A percentile compares a stretch with the other conserved stretches of the same genome.
phyloP scores from a whole-genome alignment of 2,329 filamentous ascomycete genomes.

The Colletotrichum lentis region DNA sequence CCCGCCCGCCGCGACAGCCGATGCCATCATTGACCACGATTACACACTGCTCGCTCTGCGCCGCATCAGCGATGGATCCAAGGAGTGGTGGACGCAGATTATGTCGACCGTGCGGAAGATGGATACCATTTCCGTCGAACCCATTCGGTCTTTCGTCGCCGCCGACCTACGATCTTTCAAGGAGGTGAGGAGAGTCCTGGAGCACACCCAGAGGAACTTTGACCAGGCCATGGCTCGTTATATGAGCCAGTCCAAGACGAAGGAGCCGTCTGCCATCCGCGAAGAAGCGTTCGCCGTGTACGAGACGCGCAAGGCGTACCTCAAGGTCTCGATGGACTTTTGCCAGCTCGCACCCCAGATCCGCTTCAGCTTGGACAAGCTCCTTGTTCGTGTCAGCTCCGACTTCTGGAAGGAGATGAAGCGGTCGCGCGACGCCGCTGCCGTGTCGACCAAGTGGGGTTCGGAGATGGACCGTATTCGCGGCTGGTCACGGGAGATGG shows the following conservation, averaged over 20 bases:
- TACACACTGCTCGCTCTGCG: conserved; percentile 90
- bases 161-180: conserved; percentile 87
- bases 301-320: conserved; percentile 87
- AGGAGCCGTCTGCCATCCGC: conserved; percentile 87
- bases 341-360: conserved; percentile 88
- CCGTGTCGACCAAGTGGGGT: conserved; percentile 71
- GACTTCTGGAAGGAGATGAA: conserved; percentile 92
- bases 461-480: conserved; percentile 89
- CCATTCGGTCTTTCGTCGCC: conserved; percentile 78
- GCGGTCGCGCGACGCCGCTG: conserved; percentile 70
- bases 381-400: conserved; percentile 83
- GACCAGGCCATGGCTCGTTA: conserved; percentile 85
- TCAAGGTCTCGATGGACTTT: conserved; percentile 93
- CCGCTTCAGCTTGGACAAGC: conserved; percentile 81
- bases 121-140: conserved; percentile 80
- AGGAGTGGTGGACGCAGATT: conserved; percentile 85
- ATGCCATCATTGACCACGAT: conserved; percentile 91
- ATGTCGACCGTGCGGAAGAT: conserved; percentile 78
- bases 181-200: conserved; percentile 78
- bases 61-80: conserved; percentile 82
- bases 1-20: conserved; percentile 77
- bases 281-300: conserved; percentile 97
- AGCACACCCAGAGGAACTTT: conserved; percentile 82
- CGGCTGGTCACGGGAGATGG: conserved; percentile 95
- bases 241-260: conserved; percentile 85